These are phyloP conservation scores for Ceratobasidium sp. DNA, from an alignment of 1,284 basidiomycete species.

Conservation along the genomic window DNA sequence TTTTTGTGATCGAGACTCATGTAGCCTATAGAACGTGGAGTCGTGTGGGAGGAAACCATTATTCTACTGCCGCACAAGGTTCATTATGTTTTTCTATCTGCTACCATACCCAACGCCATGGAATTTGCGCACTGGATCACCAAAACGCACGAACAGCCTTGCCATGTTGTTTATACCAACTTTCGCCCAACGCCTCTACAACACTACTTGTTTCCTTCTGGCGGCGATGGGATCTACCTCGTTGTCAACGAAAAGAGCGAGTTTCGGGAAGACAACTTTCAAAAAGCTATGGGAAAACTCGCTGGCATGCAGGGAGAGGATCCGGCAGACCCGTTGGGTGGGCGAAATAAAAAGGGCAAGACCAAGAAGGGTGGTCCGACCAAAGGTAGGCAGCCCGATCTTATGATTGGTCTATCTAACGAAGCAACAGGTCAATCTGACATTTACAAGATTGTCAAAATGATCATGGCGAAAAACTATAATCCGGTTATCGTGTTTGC, in stretches of 20 bases:
- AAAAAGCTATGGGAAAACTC: slow-evolving; percentile 95
- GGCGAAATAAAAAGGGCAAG: slow-evolving; percentile 88
- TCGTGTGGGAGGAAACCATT: slow-evolving; percentile 92
- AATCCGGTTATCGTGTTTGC: slow-evolving; percentile 99
- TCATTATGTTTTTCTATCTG: slow-evolving; percentile 98
- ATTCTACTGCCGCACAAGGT: slow-evolving; percentile 96
- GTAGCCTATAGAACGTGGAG: slow-evolving; percentile 66
- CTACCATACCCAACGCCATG: slow-evolving; percentile 99
- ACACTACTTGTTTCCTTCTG: slow-evolving; percentile 97
- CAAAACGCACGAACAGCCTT: slow-evolving; percentile 96
- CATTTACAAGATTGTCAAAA: slow-evolving; percentile 97
- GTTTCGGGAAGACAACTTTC: slow-evolving; percentile 97
- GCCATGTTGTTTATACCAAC: slow-evolving; percentile 99
- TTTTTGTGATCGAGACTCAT: neutral
- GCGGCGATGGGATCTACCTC: slow-evolving; percentile 95
- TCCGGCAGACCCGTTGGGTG: slow-evolving; percentile 81
- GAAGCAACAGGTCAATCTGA: slow-evolving; percentile 80
- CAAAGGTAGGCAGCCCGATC: slow-evolving; percentile 68
- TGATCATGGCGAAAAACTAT: slow-evolving; percentile 98
- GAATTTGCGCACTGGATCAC: slow-evolving; percentile 99
- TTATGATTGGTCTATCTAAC: neutral
- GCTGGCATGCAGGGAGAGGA: slow-evolving; percentile 89
- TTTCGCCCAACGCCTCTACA: slow-evolving; percentile 98
- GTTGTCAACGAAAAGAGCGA: slow-evolving; percentile 98
- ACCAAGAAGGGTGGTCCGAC: slow-evolving; percentile 89